A percentile compares a stretch with the other conserved stretches of the same genome.
phyloP scores from a whole-genome alignment of 1,284 basidiomycete species.

The Ceratobasidium theobromae region DNA sequence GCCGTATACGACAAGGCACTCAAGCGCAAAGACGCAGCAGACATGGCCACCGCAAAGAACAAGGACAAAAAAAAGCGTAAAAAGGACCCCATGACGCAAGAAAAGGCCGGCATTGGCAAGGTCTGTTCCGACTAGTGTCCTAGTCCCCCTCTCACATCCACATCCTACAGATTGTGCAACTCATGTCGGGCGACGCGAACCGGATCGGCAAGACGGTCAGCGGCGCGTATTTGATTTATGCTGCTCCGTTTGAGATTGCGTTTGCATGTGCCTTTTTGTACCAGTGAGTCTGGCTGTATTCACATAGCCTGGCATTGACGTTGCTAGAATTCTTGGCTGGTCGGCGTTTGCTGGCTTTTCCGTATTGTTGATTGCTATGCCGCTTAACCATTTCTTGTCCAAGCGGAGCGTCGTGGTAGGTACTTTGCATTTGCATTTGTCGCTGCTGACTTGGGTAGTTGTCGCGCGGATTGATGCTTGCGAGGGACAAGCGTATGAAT shows the following conservation, averaged over 20 bases:
- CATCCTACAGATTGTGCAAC: conserved; percentile 61
- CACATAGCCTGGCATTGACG: background rate
- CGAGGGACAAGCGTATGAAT: conserved; percentile 82
- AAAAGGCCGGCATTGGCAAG: conserved; percentile 49
- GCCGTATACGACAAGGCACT: conserved; percentile 90
- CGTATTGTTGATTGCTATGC: conserved; percentile 73
- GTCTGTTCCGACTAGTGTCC: conserved; percentile 49
- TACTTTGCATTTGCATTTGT: background rate
- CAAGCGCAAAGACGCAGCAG: conserved; percentile 70
- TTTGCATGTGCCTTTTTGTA: conserved; percentile 79
- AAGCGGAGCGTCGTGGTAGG: conserved; percentile 50
- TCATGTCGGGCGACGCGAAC: conserved; percentile 61
- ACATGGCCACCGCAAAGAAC: conserved; percentile 38
- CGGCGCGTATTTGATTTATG: conserved; percentile 61
- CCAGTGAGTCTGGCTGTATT: conserved; percentile 53
- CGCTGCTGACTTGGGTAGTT: conserved; percentile 51
- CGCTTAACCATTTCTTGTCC: conserved; percentile 68
- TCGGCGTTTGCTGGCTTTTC: conserved; percentile 84
- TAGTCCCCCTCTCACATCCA: background rate
- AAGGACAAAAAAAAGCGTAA: conserved; percentile 46
- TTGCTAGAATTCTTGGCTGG: conserved; percentile 70
- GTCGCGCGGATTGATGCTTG: conserved; percentile 68
- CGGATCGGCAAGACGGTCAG: conserved; percentile 34
- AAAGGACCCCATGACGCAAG: conserved; percentile 39
- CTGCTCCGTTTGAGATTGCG: conserved; percentile 60